phyloP scores from a whole-genome alignment of 148 eudicot species.

The Dysphania ambrosioides region DNA sequence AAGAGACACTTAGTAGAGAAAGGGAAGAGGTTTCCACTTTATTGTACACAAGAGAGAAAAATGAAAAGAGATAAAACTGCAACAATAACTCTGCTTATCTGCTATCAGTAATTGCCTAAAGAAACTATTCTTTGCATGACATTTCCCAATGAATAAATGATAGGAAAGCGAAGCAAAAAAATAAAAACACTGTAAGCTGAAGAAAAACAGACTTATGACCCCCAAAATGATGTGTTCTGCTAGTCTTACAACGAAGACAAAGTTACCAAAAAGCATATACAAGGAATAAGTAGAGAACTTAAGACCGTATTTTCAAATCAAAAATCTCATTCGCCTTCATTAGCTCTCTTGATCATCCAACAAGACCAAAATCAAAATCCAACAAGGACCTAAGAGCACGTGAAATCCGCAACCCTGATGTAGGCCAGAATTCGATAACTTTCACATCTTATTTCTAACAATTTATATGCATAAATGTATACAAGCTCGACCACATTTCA shows the following conservation, averaged over 20 bases:
- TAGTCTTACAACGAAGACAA: no score
- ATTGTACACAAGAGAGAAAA: not conserved
- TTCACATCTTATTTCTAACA: not conserved
- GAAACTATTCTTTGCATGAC: not conserved
- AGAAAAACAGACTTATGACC: no score
- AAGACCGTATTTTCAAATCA: not conserved
- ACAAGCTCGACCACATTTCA: not conserved
- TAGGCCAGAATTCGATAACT: not conserved
- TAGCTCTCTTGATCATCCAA: not conserved
- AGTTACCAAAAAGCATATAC: not conserved
- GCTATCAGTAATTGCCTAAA: not conserved
- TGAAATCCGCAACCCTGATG: not conserved
- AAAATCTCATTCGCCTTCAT: no score
- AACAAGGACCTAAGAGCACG: not conserved
- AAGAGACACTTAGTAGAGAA: not conserved
- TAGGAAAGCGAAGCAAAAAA: not conserved
- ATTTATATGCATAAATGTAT: not conserved
- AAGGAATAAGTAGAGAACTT: not conserved
- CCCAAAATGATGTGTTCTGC: no score
- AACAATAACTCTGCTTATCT: not conserved
- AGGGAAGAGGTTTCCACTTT: not conserved
- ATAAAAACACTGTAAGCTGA: no score
- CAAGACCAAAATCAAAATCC: not conserved
- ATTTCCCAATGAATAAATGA: not conserved
- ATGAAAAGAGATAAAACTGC: not conserved